Evolutionary conservation across 495 filamentous ascomycete species (phyloP).

Genomic region (Neurospora sp.): DNA sequence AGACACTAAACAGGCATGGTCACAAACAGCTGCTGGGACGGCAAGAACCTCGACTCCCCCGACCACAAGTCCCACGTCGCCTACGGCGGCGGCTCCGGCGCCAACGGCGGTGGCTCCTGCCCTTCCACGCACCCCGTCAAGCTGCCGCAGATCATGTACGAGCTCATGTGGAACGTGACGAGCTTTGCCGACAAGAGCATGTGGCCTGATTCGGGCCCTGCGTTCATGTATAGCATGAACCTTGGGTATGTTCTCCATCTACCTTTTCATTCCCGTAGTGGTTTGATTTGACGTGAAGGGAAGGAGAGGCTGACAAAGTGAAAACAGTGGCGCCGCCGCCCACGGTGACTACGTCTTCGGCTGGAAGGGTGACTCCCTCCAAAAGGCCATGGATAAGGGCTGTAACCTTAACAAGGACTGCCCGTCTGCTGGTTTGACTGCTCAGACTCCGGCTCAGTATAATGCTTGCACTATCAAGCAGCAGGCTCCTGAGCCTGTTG

Average conservation of each 20-base stretch:
- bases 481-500: conserved; percentile 39
- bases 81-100: conserved; percentile 44
- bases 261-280: neutral
- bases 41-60: conserved; percentile 46
- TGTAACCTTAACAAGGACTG: conserved; percentile 50
- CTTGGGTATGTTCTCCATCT: conserved; percentile 33
- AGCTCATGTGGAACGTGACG: conserved; percentile 54
- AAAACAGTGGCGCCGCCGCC: conserved; percentile 32
- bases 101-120: conserved; percentile 47
- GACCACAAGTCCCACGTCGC: conserved; percentile 56
- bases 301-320: neutral
- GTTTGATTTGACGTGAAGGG: no score
- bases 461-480: conserved; percentile 39
- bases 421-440: conserved; percentile 34
- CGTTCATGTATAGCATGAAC: conserved; percentile 43
- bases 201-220: conserved; percentile 49
- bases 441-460: conserved; percentile 34
- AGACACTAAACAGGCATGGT: no score
- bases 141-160: conserved; percentile 59
- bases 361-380: conserved; percentile 58
- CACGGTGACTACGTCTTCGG: conserved; percentile 77
- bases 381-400: conserved; percentile 48
- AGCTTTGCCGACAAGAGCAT: conserved; percentile 41
- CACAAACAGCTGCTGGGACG: conserved; percentile 41
- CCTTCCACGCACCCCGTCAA: conserved; percentile 53